Conservation (phyloP, 2,329 filamentous ascomycete genomes). For the Monosporascus cannonballus region DNA sequence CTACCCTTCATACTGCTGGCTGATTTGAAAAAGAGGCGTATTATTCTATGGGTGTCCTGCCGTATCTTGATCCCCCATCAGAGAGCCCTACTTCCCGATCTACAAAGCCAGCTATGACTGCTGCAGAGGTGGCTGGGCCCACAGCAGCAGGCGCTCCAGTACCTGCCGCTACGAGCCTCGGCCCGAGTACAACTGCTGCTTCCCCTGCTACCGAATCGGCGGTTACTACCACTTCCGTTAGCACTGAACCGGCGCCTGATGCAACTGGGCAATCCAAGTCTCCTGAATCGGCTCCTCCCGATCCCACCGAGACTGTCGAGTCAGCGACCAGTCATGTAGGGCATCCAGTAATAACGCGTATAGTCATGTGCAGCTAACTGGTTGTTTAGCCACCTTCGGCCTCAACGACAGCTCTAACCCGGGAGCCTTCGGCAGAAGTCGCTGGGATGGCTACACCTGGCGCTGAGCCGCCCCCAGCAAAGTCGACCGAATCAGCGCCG, state of each 20-base stretch:
- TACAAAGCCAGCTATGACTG: background rate
- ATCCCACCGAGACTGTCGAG: background rate
- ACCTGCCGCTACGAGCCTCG: background rate
- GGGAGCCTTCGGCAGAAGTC: background rate
- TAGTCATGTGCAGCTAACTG: background rate
- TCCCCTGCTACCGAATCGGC: background rate
- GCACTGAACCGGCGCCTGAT: background rate
- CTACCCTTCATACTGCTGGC: background rate
- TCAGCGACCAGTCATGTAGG: background rate
- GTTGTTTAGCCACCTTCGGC: conserved; percentile 1
- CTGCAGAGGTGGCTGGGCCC: background rate
- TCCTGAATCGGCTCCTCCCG: background rate
- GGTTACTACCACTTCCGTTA: background rate
- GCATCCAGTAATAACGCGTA: background rate
- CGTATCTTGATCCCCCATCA: too few species aligned
- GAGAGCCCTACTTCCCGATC: background rate
- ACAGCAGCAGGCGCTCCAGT: background rate
- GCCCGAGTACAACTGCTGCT: background rate
- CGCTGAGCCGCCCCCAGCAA: background rate
- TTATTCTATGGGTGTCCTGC: too few species aligned
- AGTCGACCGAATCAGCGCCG: background rate
- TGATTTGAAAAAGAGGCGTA: too few species aligned
- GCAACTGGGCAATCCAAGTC: background rate
- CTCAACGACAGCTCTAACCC: background rate
- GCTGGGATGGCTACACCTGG: background rate